Evolutionary conservation across 2,329 filamentous ascomycete species (phyloP), one percentile per base, ranked within the genome.

Genomic region (Lachnellula subtilissima): DNA sequence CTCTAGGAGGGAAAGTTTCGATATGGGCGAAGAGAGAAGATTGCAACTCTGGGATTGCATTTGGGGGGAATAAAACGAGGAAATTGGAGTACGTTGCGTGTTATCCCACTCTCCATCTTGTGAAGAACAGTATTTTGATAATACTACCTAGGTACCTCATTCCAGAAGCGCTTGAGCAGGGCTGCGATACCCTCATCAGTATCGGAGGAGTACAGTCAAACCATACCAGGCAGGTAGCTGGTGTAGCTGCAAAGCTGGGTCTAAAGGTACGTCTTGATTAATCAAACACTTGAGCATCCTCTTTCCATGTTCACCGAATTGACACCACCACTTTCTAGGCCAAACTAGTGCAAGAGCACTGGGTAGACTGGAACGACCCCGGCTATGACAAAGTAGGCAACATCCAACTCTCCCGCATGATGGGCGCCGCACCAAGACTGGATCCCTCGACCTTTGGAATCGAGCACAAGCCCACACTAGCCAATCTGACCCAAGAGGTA

Each of bases 21-120:
- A 79, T 89, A 60, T 89, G 83, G 67, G 86, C 86, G 52, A 89
- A 89, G 72, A 80, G 86, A 50, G 86, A 89, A 62, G 87, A 89
- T 72, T 83, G 84, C 66, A 87, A 86, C 72, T 86, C 83, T 1
- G 82, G 80, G 0, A 77, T 87, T 17, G 85, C 85, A 3, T 87
- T 78, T 64, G 85, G 85, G 39, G 85, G 84, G 52, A 88, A 88
- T 74, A 88, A 88, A 72, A 83, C 80, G 32, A 77, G 85, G 56
- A 88, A 88, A 70, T 76, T 88, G 2, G 85, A 89, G 75, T 82
- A 67, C 61, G 22, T 3, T 2, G 2, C 22, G 22, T 39, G 68
- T 65, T 15, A 11, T 52, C 43, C 35, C 48, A 48, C 46, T 49
- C 35, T 35, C 19, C n/a, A 12, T 17, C 6, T 14, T 25, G 8